A percentile compares a stretch with the other conserved stretches of the same genome.
phyloP scores from a whole-genome alignment of 306 rosid genomes.

The Quercus bicolor region DNA sequence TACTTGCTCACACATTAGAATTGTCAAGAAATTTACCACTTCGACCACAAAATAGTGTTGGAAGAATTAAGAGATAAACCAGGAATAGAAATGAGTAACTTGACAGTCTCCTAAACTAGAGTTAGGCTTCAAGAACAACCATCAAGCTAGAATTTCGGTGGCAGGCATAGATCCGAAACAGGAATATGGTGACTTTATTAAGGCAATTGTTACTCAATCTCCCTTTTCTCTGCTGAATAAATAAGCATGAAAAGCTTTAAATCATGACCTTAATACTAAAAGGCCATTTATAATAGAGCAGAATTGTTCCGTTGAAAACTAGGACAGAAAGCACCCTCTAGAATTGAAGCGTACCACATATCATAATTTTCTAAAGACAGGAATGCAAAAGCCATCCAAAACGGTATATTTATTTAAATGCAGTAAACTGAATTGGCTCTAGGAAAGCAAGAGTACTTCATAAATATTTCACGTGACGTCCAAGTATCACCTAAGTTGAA shows the following conservation, averaged over 20 bases:
- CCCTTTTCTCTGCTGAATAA: constrained; percentile 8
- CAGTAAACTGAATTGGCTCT: neutral
- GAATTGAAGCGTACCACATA: constrained; percentile 3
- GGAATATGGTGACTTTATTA: neutral
- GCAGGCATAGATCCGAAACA: neutral
- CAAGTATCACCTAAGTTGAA: constrained; percentile 82
- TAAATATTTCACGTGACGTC: constrained; percentile 24
- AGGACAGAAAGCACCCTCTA: neutral
- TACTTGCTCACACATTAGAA: neutral
- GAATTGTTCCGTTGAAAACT: constrained; percentile 11
- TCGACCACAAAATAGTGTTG: neutral
- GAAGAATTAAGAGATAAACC: neutral
- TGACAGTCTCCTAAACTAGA: neutral
- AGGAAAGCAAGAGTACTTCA: constrained; percentile 22
- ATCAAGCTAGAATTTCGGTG: neutral
- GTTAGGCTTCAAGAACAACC: neutral
- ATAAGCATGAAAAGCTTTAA: constrained; percentile 11
- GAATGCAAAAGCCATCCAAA: neutral
- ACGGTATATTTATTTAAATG: neutral
- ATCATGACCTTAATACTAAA: neutral
- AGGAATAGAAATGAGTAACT: neutral
- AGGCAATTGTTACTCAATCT: constrained; percentile 3
- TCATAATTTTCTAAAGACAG: neutral
- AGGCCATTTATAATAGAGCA: constrained; percentile 16
- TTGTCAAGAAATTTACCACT: neutral